phyloP scores from a whole-genome alignment of 768 basidiomycete species.

The Boletellus emodensis region DNA sequence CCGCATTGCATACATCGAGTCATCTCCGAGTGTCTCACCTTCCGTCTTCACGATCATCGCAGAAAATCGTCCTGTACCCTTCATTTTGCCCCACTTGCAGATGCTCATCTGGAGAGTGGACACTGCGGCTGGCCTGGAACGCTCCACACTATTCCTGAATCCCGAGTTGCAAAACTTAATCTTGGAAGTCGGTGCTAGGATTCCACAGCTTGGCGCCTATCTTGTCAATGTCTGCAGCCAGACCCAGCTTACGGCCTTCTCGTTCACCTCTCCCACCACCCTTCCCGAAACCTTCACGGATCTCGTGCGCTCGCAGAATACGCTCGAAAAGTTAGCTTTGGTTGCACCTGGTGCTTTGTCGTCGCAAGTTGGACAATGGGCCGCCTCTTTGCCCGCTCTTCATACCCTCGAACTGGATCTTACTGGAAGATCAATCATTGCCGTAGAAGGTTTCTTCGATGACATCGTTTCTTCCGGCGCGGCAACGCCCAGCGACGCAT shows the following conservation, averaged over 20 bases:
- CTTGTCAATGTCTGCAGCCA: slow-evolving; percentile 61
- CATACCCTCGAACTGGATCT: slow-evolving; percentile 68
- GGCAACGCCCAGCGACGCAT: slow-evolving; percentile 65
- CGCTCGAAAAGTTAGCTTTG: slow-evolving; percentile 57
- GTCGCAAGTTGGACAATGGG: slow-evolving; percentile 69
- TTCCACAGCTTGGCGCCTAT: slow-evolving; percentile 58
- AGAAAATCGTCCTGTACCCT: slow-evolving; percentile 56
- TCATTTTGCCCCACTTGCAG: slow-evolving; percentile 66
- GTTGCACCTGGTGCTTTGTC: slow-evolving; percentile 74
- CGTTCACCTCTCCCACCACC: slow-evolving; percentile 64
- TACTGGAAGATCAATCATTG: slow-evolving; percentile 59
- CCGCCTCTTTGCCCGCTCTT: slow-evolving; percentile 58
- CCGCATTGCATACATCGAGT: slow-evolving; percentile 68
- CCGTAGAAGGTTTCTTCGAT: slow-evolving; percentile 80
- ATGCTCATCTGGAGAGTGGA: slow-evolving; percentile 72
- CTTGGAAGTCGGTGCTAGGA: slow-evolving; percentile 56
- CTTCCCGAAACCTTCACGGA: slow-evolving; percentile 72
- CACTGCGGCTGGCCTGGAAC: slow-evolving; percentile 60
- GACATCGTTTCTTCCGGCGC: slow-evolving; percentile 65
- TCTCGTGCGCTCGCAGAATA: slow-evolving; percentile 54
- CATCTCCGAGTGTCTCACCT: slow-evolving; percentile 56
- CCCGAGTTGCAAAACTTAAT: slow-evolving; percentile 58
- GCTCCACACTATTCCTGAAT: slow-evolving; percentile 60
- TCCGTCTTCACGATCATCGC: slow-evolving; percentile 66
- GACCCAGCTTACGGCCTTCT: slow-evolving; percentile 61